phyloP scores from a whole-genome alignment of 1,284 basidiomycete genomes.

The Amylostereum areolatum region DNA sequence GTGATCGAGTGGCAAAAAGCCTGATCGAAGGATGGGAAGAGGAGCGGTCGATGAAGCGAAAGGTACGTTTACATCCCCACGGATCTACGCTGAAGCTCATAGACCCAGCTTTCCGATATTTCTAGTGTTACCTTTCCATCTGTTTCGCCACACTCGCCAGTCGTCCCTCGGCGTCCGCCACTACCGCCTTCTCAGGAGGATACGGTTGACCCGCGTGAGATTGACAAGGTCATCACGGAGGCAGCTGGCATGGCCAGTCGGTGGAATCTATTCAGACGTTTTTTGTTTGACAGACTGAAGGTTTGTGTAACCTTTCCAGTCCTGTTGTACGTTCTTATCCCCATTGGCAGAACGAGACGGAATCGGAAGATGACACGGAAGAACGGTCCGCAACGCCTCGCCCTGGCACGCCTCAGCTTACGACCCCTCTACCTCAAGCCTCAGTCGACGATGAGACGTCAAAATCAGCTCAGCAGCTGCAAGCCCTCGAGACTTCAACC shows the following conservation, averaged over 20 bases:
- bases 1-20: slow-evolving; percentile 75
- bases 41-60: slow-evolving; percentile 70
- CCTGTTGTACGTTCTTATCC: background rate
- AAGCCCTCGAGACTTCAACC: slow-evolving; percentile 43
- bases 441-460: background rate
- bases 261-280: slow-evolving; percentile 89
- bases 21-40: slow-evolving; percentile 88
- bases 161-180: slow-evolving; percentile 30
- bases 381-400: background rate
- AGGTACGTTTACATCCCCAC: slow-evolving; percentile 34
- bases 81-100: background rate
- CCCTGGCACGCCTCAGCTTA: background rate
- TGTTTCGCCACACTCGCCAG: slow-evolving; percentile 19
- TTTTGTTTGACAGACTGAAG: slow-evolving; percentile 69
- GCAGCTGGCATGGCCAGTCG: slow-evolving; percentile 84
- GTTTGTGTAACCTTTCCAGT: slow-evolving; percentile 25
- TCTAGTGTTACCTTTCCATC: slow-evolving; percentile 13
- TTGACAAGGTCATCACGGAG: slow-evolving; percentile 86
- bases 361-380: slow-evolving; percentile 10
- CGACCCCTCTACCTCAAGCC: background rate
- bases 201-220: slow-evolving; percentile 81
- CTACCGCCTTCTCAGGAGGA: slow-evolving; percentile 43
- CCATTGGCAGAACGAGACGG: slow-evolving; percentile 9
- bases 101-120: slow-evolving; percentile 25
- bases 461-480: slow-evolving; percentile 16